Evolutionary conservation across 805 yeast species (phyloP).

Genomic region (Pichia eremophila): DNA sequence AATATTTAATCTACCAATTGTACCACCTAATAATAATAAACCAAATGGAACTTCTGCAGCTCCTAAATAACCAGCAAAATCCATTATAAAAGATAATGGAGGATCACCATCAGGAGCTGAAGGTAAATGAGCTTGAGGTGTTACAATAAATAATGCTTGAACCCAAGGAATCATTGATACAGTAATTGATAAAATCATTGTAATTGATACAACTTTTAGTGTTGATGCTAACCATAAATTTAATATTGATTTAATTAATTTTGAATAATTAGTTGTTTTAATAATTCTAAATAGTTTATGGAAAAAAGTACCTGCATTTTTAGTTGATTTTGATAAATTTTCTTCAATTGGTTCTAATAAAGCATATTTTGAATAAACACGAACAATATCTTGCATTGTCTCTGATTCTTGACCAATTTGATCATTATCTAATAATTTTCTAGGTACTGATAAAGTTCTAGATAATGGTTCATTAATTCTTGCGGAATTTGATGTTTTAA

Average conservation of each 20-base stretch:
- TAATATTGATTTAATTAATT: constrained; percentile 2
- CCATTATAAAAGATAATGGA: constrained; percentile 77
- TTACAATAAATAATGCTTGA: constrained; percentile 54
- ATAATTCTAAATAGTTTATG: constrained; percentile 1
- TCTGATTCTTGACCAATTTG: constrained; percentile 21
- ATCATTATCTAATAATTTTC: constrained; percentile 18
- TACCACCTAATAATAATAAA: constrained; percentile 75
- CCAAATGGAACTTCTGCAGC: constrained; percentile 87
- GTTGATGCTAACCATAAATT: constrained; percentile 34
- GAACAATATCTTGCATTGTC: constrained; percentile 35
- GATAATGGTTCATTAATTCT: constrained; percentile 1
- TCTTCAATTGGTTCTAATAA: constrained; percentile 14
- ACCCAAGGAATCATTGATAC: constrained; percentile 82
- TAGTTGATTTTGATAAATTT: not conserved
- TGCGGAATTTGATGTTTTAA: not conserved
- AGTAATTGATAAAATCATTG: constrained; percentile 53
- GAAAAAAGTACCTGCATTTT: not conserved
- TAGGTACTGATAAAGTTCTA: constrained; percentile 9
- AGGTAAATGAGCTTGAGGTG: constrained; percentile 40
- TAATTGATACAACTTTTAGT: constrained; percentile 62
- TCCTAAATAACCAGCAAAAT: constrained; percentile 69
- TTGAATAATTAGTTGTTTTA: constrained; percentile 2
- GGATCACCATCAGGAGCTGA: constrained; percentile 82
- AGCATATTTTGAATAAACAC: constrained; percentile 42
- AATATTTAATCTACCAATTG: constrained; percentile 66